These are phyloP conservation scores for Annona cherimola DNA, from an alignment of 164 flowering plant genomes.

Conservation along the genomic window DNA sequence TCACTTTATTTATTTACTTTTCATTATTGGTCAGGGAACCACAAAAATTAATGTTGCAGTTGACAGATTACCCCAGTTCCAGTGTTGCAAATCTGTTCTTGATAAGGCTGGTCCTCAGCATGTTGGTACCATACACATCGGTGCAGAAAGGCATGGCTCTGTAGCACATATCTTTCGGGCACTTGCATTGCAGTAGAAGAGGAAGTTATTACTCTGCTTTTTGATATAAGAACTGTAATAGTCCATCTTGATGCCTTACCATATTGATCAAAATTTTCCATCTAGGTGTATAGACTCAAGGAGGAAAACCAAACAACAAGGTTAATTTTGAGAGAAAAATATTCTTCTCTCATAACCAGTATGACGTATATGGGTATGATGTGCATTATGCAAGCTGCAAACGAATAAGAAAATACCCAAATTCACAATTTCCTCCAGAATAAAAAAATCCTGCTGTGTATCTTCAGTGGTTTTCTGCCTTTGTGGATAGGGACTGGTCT, in stretches of 20 bases:
- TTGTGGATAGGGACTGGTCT: too few relatives aligned
- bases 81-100: constrained; percentile 51
- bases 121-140: constrained; percentile 93
- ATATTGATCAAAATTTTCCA: background rate
- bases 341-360: too few relatives aligned
- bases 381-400: too few relatives aligned
- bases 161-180: background rate
- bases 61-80: constrained; percentile 69
- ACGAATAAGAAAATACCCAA: too few relatives aligned
- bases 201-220: background rate
- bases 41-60: constrained; percentile 92
- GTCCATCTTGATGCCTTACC: background rate
- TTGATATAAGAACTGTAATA: background rate
- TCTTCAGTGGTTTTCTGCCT: too few relatives aligned
- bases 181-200: background rate
- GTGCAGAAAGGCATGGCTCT: constrained; percentile 66
- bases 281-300: background rate
- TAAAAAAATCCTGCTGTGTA: too few relatives aligned
- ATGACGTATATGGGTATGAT: too few relatives aligned
- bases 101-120: constrained; percentile 79
- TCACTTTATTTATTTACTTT: constrained; percentile 7
- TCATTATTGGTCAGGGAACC: constrained; percentile 52
- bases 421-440: too few relatives aligned
- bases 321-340: too few relatives aligned
- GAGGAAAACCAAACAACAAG: too few relatives aligned